Percentiles rank a stretch among this genome's conserved stretches.
phyloP scores from a whole-genome alignment of 495 filamentous ascomycete species.

The Trichoderma virens region DNA sequence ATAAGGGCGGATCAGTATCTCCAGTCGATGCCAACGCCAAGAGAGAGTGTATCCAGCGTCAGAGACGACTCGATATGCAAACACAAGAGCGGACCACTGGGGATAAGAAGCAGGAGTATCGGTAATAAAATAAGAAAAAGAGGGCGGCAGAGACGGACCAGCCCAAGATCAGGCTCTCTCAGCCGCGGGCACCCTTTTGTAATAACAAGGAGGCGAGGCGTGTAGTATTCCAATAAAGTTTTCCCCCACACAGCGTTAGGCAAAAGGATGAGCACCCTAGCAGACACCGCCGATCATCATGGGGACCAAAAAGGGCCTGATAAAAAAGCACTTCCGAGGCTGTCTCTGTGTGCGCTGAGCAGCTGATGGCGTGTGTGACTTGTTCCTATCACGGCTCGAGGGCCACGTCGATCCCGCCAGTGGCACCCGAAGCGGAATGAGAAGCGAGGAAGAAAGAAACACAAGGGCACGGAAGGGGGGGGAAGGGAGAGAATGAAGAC shows the following conservation, averaged over 20 bases:
- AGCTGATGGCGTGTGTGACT: conserved; percentile 1
- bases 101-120: not conserved
- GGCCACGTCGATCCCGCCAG: not conserved
- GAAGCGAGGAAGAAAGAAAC: conserved; percentile 8
- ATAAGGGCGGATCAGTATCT: not conserved
- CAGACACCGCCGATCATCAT: conserved; percentile 5
- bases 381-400: not conserved
- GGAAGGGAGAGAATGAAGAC: not conserved
- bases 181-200: not conserved
- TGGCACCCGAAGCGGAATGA: not conserved
- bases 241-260: not conserved
- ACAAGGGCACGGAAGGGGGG: not conserved
- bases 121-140: not conserved
- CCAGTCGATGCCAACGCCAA: not conserved
- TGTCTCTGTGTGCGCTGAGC: too few relatives aligned
- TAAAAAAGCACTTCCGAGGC: too few relatives aligned
- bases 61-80: not conserved
- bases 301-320: too few relatives aligned
- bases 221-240: not conserved
- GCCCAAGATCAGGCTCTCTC: too few relatives aligned
- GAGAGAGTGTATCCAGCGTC: not conserved
- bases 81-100: not conserved
- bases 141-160: not conserved
- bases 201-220: not conserved
- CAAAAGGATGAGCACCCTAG: not conserved